Evolutionary conservation across 176 grass and related monocot species (phyloP), one percentile per base, ranked within the genome.

Genomic region (Eremochloa ophiuroides): DNA sequence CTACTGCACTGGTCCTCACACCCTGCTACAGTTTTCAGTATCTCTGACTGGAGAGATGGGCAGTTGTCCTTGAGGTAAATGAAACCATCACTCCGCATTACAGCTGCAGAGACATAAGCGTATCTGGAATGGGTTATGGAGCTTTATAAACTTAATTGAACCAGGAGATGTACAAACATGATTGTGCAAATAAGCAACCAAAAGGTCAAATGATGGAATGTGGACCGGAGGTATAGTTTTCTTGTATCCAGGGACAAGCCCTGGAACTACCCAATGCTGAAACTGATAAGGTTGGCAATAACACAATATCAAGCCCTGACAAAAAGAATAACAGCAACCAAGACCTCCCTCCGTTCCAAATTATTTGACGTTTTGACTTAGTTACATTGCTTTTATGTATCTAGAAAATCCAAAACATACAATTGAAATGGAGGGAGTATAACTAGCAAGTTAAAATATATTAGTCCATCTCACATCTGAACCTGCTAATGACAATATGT

Each of bases 61-160:
- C 86, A 93, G 39, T 91, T 86, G 28, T 94, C 90, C 78, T 93
- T 94, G 64, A 93, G 90, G 74, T 89, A 85, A 83, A 87, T 71
- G 15, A 98, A 98, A 72, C 95, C 92, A 7, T 91, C 84, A 11
- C 85, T 93, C 23, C 88, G 84, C 74, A 98, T 94, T 66, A 98
- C 92, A 93, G 95, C 95, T 98, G 95, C 92, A 98, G 82, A 86
- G 78, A 95, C 78, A 87, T 85, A 89, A 88, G 69, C 41, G 83
- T 61, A 91, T 94, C 86, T 87, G 85, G 80, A 90, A 91, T 85
- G 88, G 87, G 87, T 88, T 89, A 97, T 85, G 77, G 30, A 85
- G 78, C 69, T 86, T 80, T 69, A 82, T 44, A 91, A 83, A 91
- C 80, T 65, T 56, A 80, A 79, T 70, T 84, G 74, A 10, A 42